Evolutionary conservation across 2,329 filamentous ascomycete species (phyloP).

Genomic region (Myrmaecium sp.): DNA sequence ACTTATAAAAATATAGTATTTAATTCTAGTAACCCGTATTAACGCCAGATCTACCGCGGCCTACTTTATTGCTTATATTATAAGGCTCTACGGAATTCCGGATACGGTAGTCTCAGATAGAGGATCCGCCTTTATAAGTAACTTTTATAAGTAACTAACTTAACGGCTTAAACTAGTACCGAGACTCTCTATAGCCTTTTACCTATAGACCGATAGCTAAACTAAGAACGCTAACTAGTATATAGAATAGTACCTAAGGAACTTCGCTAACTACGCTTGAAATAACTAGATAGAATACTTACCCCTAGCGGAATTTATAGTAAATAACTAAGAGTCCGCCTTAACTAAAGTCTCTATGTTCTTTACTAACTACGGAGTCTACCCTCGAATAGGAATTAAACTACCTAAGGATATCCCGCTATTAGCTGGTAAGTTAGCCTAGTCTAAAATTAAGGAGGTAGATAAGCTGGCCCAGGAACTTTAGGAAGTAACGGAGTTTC

Average conservation of each 20-base stretch:
- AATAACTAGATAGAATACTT: constrained; percentile 4
- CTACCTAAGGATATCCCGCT: not conserved
- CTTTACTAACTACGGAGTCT: too few relatives aligned
- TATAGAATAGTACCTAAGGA: constrained; percentile 5
- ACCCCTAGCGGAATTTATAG: constrained; percentile 1
- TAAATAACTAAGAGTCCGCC: not conserved
- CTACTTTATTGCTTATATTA: not conserved
- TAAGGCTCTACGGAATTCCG: not conserved
- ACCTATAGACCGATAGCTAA: not conserved
- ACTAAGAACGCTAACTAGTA: not conserved
- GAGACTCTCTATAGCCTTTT: not conserved
- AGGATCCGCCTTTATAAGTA: not conserved
- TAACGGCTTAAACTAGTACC: not conserved
- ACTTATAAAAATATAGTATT: not conserved
- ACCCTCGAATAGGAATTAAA: too few relatives aligned
- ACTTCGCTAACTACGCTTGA: constrained; percentile 7
- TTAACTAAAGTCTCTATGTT: too few relatives aligned
- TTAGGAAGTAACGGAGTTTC: constrained; percentile 6
- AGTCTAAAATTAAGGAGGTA: not conserved
- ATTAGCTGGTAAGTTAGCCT: not conserved
- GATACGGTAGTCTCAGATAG: not conserved
- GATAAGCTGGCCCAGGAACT: not conserved
- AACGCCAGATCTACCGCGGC: not conserved
- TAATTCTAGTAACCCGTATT: not conserved
- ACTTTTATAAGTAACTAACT: not conserved